Base-by-base conservation (phyloP, 306 rosid species). In the Pueraria montana region DNA sequence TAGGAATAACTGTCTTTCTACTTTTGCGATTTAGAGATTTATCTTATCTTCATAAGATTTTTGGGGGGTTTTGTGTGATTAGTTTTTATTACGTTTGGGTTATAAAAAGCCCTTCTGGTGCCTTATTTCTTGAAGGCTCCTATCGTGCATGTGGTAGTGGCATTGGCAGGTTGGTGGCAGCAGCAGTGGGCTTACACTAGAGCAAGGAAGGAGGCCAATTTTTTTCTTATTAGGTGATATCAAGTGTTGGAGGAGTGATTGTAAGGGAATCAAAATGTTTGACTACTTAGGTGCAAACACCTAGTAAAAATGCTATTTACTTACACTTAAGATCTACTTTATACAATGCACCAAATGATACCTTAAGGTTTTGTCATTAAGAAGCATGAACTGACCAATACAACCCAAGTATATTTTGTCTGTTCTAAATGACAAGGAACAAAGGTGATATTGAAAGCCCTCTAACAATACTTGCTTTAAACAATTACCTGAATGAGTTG, bases 401-500 rank as follows among this genome's bases (percentile, higher is more conserved):
- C 59, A 72, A 65, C 48, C 61, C 63, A 38, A 48, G 68, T 9
- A 66, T 21, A 52, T 62, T 63, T 72, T 34, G 27, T 17, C 43
- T 36, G 70, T 17, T 65, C 20, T 61, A 56, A 72, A 24, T 8
- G n/a, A 50, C 46, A 86, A 46, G 34, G 71, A 52, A 79, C 11
- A 17, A 76, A 26, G 5, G 67, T 23, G 20, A 48, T 26, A 55
- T 70, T 20, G 71, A 62, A 32, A 76, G 68, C 53, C 61, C 62
- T 52, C 21, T 36, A 68, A 76, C 78, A 69, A 59, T 13, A 21
- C 30, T 64, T 34, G 78, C 73, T 84, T 68, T 70, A 49, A 76
- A 88, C 49, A 53, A 82, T 82, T 76, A 96, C 99, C 99, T 96
- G 98, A 89, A 96, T 96, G 87, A 96, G 99, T 87, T 96, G 98